Base-by-base conservation (phyloP, 2,329 filamentous ascomycete species). In the Alternaria longipes region DNA sequence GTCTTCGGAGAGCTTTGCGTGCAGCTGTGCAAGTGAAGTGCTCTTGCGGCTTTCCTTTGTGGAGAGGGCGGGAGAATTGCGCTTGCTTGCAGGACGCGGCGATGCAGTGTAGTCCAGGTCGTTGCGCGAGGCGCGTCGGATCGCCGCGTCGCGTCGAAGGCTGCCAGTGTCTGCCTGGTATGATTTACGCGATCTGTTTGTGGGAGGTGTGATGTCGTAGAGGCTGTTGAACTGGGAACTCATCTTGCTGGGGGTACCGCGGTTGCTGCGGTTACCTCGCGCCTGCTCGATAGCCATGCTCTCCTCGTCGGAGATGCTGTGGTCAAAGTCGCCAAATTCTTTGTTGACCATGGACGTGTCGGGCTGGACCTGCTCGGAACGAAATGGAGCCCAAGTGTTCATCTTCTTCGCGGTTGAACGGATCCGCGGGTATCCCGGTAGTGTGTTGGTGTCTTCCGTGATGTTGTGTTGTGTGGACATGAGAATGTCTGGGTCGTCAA, bases 231-330 rank as follows among this genome's bases (percentile, higher is more conserved):
- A 82, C 5, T 81, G 81, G 28, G 84, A 86, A 67, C 85, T 81
- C 62, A 86, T 71, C 75, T 81, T 81, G 66, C 60, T 73, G 36
- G 72, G 80, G 22, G 73, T 79, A 61, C 69, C 73, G 41, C 73
- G 73, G 52, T 74, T 74, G 66, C 75, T 79, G 40, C 77, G 74
- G 62, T 80, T 80, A 22, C 78, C 73, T 56, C 88, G 82, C 46
- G 84, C 86, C 32, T 87, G 73, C 69, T 90, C 87, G 57, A 89
- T 81, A 2, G 86, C 87, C 60, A 84, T 79, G 53, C 80, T 81
- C 51, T 83, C 81, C 41, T 84, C 80, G 12, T 80, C 77, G 4
- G 75, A 75, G 11, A 73, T 56, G 56, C 78, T 77, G 18, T 83
- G 81, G 30, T 79, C 76, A 59, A 81, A 81, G 62, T 81, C 78